A percentile compares a stretch with the other conserved stretches of the same genome.
Evolutionary conservation across 192 early-diverging fungal species (phyloP).

Genomic region (Rhizophagus sp.): DNA sequence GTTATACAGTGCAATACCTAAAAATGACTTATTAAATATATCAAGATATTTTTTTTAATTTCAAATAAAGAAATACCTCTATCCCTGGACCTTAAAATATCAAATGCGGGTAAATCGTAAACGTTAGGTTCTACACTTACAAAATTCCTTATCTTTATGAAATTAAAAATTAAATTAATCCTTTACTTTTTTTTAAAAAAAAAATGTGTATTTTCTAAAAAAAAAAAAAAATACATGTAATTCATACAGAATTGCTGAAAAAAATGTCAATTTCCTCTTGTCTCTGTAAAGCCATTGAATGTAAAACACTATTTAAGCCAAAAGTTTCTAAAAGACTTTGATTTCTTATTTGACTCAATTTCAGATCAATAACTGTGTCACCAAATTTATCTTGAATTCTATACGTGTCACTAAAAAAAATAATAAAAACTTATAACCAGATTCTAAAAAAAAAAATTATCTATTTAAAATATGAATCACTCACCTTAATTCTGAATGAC

Average conservation of each 20-base stretch:
- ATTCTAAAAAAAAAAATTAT: neutral
- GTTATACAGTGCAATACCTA: neutral
- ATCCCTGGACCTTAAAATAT: too few relatives aligned
- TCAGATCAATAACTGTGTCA: neutral
- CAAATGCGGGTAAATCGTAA: too few relatives aligned
- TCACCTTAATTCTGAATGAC: constrained; percentile 11
- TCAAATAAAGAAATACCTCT: too few relatives aligned
- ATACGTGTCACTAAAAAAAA: constrained; percentile 8
- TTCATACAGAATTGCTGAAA: neutral
- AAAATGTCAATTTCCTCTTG: constrained; percentile 28
- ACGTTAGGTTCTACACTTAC: too few relatives aligned
- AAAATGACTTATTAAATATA: neutral
- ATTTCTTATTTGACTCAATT: neutral
- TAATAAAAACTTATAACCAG: neutral
- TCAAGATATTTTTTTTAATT: too few relatives aligned
- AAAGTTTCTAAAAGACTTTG: neutral
- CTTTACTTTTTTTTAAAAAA: too few relatives aligned
- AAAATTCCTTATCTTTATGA: too few relatives aligned
- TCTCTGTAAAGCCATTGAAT: constrained; percentile 18
- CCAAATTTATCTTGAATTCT: constrained; percentile 15
- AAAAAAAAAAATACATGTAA: too few relatives aligned
- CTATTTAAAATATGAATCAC: neutral
- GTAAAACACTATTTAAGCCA: neutral
- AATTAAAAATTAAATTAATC: too few relatives aligned
- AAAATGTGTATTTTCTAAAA: too few relatives aligned